These are phyloP conservation scores for Nakazawaea anatomiae DNA, from an alignment of 805 yeast species.

Conservation along the genomic window DNA sequence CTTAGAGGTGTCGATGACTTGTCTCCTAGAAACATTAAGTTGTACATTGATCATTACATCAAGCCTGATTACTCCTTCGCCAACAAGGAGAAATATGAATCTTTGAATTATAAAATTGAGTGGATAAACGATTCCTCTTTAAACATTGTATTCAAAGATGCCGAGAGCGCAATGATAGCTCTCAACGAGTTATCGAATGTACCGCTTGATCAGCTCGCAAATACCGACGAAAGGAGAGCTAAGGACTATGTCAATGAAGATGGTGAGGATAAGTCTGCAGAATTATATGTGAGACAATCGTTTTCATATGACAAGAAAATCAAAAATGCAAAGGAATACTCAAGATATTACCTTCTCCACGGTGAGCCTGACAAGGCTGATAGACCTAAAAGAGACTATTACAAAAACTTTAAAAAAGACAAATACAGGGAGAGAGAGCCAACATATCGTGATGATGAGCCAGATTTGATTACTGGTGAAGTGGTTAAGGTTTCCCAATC, in stretches of 20 bases:
- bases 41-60: conserved; percentile 42
- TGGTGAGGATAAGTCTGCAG: conserved; percentile 24
- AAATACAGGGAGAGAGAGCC: conserved; percentile 8
- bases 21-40: conserved; percentile 53
- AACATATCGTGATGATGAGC: conserved; percentile 19
- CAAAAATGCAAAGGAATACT: conserved; percentile 48
- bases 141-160: conserved; percentile 44
- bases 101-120: conserved; percentile 37
- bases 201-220: conserved; percentile 9
- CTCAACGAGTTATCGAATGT: conserved; percentile 2
- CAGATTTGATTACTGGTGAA: conserved; percentile 31
- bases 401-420: conserved; percentile 7
- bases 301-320: conserved; percentile 50
- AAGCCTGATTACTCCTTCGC: conserved; percentile 25
- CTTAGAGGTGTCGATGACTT: conserved; percentile 60
- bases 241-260: conserved; percentile 28
- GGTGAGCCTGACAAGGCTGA: conserved; percentile 58
- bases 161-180: conserved; percentile 18
- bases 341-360: conserved; percentile 60
- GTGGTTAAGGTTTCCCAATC: conserved; percentile 23
- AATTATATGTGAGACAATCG: conserved; percentile 43
- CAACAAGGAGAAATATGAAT: conserved; percentile 21
- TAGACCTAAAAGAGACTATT: conserved; percentile 18
- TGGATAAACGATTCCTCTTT: conserved; percentile 65
- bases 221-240: conserved; percentile 33